Evolutionary conservation across 2,329 filamentous ascomycete species (phyloP), one percentile per base, ranked within the genome.

Genomic region (Aspergillus persii): DNA sequence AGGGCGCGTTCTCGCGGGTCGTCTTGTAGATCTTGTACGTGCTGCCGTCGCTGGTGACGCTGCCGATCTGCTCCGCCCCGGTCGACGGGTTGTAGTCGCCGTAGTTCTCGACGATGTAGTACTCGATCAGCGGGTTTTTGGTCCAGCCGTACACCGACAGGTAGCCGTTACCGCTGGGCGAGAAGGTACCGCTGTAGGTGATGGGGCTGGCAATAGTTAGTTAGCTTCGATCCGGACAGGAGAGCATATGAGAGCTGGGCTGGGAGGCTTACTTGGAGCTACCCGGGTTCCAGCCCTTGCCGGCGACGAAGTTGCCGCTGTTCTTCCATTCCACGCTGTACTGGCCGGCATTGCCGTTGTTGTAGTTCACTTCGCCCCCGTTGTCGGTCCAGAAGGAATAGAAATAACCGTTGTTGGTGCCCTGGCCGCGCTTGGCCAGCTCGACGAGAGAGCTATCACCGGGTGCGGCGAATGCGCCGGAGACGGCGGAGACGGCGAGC

Each of bases 211-310:
- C 18, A 30, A 12, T 1, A 1, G 27, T 39, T 23, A 3, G 5
- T 8, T 23, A 9, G 0, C 1, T 15, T 15, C 4, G 6, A 33
- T 9, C 4, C 30, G 9, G 8, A 7, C 7, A 11, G 3, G 18
- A 4, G 33, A 12, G 8, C 33, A 23, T 23, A 23, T 36, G 12
- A 46, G 29, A 8, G n/a, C 5, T 8, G 15, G 23, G 3, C 8
- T 1, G 1, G 33, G 3, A 11, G 15, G 60, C 73, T 59, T 77
- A 85, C 81, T 79, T 76, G 27, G 74, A 71, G 58, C 71, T 79
- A 39, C 83, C 84, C 11, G 83, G 79, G 59, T 80, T 80, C 83
- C 84, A 86, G 44, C 84, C 84, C 72, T 86, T 86, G 30, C 84
- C 84, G 59, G 76, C 81, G 26, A 84, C 82, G 46, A 85, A 81